Conservation (phyloP, 352 stramenopile species). For the Thraustochytrium striatum region DNA sequence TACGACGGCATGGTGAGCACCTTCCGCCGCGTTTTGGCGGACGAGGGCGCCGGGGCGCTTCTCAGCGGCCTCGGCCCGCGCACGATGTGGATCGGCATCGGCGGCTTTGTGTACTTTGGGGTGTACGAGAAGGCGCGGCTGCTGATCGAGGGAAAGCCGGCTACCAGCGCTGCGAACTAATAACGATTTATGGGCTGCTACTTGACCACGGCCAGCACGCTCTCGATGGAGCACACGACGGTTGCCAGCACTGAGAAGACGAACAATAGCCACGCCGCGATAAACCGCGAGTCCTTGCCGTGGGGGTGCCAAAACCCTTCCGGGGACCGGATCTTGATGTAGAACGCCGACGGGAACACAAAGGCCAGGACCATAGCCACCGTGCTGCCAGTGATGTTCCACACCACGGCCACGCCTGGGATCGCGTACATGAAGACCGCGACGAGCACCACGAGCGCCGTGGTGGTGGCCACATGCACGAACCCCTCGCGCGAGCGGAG, state of each 20-base stretch:
- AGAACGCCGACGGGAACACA: constrained; percentile 75
- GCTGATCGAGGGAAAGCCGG: constrained; percentile 4
- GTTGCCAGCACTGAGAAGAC: constrained; percentile 67
- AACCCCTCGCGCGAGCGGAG: constrained; percentile 1
- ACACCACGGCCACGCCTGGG: constrained; percentile 73
- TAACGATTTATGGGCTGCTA: no score
- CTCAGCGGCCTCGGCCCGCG: constrained; percentile 89
- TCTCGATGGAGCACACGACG: constrained; percentile 59
- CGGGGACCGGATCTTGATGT: constrained; percentile 71
- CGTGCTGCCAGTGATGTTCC: constrained; percentile 78
- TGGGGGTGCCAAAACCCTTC: constrained; percentile 56
- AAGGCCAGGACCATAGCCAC: constrained; percentile 78
- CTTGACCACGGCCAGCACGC: no score
- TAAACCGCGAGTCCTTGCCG: constrained; percentile 64
- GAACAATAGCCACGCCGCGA: constrained; percentile 71
- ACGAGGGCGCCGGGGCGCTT: constrained; percentile 82
- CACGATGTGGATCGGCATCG: constrained; percentile 98
- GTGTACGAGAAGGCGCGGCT: constrained; percentile 83
- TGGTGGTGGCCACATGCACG: constrained; percentile 66
- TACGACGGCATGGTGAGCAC: constrained; percentile 86
- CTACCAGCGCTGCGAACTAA: no score
- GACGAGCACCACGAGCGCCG: constrained; percentile 64
- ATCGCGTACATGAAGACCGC: constrained; percentile 67
- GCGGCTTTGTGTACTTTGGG: constrained; percentile 99
- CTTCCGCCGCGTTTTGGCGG: constrained; percentile 75